Evolutionary conservation across 2,329 filamentous ascomycete species (phyloP).

Genomic region (Botryosphaeria dothidea): DNA sequence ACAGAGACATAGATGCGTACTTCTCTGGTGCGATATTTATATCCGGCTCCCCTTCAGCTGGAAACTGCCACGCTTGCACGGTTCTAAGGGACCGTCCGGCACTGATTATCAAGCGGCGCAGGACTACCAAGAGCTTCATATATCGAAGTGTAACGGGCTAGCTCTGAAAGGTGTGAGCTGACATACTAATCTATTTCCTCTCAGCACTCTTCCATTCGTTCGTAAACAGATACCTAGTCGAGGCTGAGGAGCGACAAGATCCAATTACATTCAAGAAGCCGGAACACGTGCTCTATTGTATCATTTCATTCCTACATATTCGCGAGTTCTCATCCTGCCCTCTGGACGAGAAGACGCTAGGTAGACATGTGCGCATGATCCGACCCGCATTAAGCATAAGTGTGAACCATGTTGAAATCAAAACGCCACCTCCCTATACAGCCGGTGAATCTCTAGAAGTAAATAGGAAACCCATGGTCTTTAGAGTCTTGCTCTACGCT

Average conservation of each 20-base stretch:
- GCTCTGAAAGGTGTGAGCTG: no score
- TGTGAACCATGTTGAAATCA: not conserved
- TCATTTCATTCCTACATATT: conserved; percentile 1
- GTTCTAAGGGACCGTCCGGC: not conserved
- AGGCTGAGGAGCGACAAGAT: no score
- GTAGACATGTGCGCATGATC: not conserved
- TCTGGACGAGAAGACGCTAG: not conserved
- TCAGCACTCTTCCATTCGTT: no score
- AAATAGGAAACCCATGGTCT: not conserved
- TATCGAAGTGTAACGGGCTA: no score
- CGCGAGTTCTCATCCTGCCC: not conserved
- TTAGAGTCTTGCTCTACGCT: not conserved
- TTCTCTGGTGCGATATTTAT: not conserved
- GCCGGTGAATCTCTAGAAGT: conserved; percentile 10
- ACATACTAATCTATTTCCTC: no score
- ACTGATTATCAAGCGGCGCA: not conserved
- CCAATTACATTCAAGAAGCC: no score
- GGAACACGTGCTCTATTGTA: not conserved
- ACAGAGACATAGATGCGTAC: not conserved
- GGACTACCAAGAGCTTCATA: no score
- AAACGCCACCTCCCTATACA: conserved; percentile 7
- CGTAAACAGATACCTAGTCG: no score
- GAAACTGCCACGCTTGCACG: not conserved
- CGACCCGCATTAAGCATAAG: conserved; percentile 9
- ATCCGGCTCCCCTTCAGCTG: not conserved